Evolutionary conservation across 2,329 filamentous ascomycete species (phyloP), one percentile per base, ranked within the genome.

Genomic region (Penicillium fuscoglaucum): DNA sequence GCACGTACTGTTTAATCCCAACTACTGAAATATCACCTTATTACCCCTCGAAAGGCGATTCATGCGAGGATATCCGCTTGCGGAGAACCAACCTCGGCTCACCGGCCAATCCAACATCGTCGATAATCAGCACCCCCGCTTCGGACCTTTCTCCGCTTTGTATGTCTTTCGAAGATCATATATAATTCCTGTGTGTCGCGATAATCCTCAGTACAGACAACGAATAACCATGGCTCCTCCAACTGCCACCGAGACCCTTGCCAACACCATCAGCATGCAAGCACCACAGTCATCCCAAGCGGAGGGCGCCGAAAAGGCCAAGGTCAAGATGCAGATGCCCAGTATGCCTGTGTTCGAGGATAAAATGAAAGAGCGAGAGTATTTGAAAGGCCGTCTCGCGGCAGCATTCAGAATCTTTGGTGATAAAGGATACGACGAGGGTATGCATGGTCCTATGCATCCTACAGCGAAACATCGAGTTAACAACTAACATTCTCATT

Each of bases 361-460:
- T 63, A 79, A 78, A 52, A 61, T 74, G 19, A 68, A 82, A 43
- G 79, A 84, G 61, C 77, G 82, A 26, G 76, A 81, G 51, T 82
- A 83, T 60, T 74, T 84, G 39, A 85, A 85, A 66, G 79, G 80
- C 28, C 77, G 82, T 26, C 74, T 86, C 6, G 82, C 81, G 1
- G 76, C 82, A 19, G 84, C 81, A 2, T 85, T 85, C 70, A 80
- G 83, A 26, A 81, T 86, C 52, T 86, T 86, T 59, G 82, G 81
- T 29, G 84, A 85, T 66, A 76, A 79, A 50, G 83, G 82, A 17
- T 84, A 80, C 63, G 82, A 84, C 60, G 84, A 87, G 54, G 70
- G 70, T 72, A 63, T 7, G 45, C n/a, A 10, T 33, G 10, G 29
- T 31, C 29, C 29, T 31, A 31, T 31, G 29, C 29, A 13, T 33